Conservation (phyloP, 1,284 basidiomycete species). For the Coniophora puteana region DNA sequence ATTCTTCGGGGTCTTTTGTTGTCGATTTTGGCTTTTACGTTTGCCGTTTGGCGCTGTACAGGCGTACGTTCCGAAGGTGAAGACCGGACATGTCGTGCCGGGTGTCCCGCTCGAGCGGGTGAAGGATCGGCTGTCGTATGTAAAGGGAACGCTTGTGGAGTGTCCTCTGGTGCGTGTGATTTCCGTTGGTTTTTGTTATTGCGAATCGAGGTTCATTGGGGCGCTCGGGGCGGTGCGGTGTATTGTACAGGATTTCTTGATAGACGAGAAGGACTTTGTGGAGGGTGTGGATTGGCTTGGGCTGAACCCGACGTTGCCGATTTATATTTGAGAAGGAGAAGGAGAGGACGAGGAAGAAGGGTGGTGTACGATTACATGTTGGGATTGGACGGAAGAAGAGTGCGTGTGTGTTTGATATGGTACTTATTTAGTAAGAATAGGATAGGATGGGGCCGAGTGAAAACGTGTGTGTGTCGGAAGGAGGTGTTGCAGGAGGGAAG, state of each 20-base stretch:
- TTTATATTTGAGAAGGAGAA: constrained; percentile 53
- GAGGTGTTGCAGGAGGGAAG: too few species aligned
- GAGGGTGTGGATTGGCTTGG: constrained; percentile 69
- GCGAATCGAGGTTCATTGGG: constrained; percentile 5
- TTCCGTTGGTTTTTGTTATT: too few species aligned
- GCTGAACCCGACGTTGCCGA: constrained; percentile 71
- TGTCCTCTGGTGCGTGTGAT: constrained; percentile 70
- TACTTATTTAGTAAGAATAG: neutral
- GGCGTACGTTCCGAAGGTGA: constrained; percentile 71
- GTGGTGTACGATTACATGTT: constrained; percentile 2
- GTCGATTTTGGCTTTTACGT: constrained; percentile 9
- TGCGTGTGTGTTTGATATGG: too few species aligned
- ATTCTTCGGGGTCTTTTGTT: constrained; percentile 1
- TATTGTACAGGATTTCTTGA: constrained; percentile 73
- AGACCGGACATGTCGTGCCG: constrained; percentile 80
- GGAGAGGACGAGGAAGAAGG: constrained; percentile 9
- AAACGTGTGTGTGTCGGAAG: constrained; percentile 4
- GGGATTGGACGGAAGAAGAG: constrained; percentile 2
- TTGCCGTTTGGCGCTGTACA: constrained; percentile 33
- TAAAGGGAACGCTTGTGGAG: constrained; percentile 75
- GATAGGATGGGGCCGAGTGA: neutral
- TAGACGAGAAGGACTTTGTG: constrained; percentile 73
- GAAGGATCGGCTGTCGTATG: constrained; percentile 68
- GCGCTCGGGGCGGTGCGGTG: constrained; percentile 15
- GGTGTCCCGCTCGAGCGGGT: constrained; percentile 60